Percentiles rank a stretch among this genome's conserved stretches.
These are phyloP conservation scores for Volvariella surrecta DNA, from an alignment of 1,284 basidiomycete species.

Conservation along the genomic window DNA sequence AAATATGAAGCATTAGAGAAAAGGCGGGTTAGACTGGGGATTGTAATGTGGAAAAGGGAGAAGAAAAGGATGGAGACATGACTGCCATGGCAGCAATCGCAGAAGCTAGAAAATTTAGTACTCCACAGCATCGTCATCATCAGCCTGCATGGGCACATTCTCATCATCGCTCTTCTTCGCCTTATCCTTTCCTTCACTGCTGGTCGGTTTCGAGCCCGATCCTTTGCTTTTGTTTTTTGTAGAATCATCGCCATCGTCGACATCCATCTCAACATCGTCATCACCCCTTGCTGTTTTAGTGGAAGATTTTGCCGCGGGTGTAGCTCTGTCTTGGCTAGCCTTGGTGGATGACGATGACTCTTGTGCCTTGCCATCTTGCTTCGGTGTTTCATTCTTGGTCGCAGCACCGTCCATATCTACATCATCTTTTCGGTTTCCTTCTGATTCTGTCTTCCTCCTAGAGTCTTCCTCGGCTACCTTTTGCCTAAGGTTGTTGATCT, in stretches of 20 bases:
- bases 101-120: constrained; percentile 18
- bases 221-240: constrained; percentile 27
- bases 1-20: no score
- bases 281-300: constrained; percentile 16
- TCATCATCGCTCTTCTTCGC: constrained; percentile 35
- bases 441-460: constrained; percentile 29
- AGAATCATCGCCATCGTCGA: constrained; percentile 23
- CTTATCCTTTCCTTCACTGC: constrained; percentile 5
- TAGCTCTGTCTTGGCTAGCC: constrained; percentile 6
- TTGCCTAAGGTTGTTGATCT: constrained; percentile 52
- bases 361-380: constrained; percentile 3
- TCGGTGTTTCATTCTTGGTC: constrained; percentile 10
- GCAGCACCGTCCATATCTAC: constrained; percentile 19
- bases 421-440: constrained; percentile 15
- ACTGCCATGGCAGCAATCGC: no score
- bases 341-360: constrained; percentile 2
- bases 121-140: constrained; percentile 36
- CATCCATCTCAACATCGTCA: constrained; percentile 31
- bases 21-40: no score
- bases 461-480: constrained; percentile 61
- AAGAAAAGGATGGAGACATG: not conserved
- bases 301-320: constrained; percentile 12
- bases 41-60: no score
- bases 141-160: constrained; percentile 32
- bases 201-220: constrained; percentile 17